Evolutionary conservation across 2,329 filamentous ascomycete genomes (phyloP), one percentile per base, ranked within the genome.

Genomic region (Metarhizium guizhouense): DNA sequence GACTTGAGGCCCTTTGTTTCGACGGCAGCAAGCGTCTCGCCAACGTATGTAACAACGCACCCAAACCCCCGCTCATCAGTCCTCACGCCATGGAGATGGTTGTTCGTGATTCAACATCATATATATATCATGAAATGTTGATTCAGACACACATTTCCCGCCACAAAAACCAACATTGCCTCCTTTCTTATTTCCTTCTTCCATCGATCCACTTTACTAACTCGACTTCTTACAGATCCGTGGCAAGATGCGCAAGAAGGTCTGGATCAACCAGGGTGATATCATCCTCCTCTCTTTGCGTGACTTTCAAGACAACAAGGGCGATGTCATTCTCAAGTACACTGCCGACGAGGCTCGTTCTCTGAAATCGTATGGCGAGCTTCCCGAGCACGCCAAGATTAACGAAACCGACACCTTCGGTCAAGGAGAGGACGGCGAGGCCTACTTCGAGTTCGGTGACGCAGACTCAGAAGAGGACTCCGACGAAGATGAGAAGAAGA

Each of bases 191-290:
- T 25, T 34, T 34, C 10, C 32, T 11, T 3, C 6, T 11, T 34
- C 6, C 32, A 34, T 11, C 10, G 1, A 34, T 34, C 6, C 1
- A 34, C 32, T 1, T 34, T 7, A 11, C 13, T 18, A n/a, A 51
- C 32, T 47, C 45, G 5, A 1, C 16, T 7, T 38, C 32, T 34
- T 36, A 7, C 50, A 73, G 71, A 73, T 73, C 53, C 90, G 93
- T 62, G 93, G 93, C 77, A 97, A 99, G 78, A 88, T 99, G 68
- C 86, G 94, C 68, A 99, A 99, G 84, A 99, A 99, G 84, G 94
- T 97, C 74, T 96, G 91, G 91, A 96, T 96, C 82, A 96, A 96
- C 82, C 91, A 96, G 78, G 91, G 91, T 70, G 90, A 96, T 72
- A 96, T 96, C 72, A 92, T 93, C 72, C 83, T 93, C 49, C 80